Evolutionary conservation across 495 filamentous ascomycete species (phyloP).

Genomic region (Neurospora tetraspora): DNA sequence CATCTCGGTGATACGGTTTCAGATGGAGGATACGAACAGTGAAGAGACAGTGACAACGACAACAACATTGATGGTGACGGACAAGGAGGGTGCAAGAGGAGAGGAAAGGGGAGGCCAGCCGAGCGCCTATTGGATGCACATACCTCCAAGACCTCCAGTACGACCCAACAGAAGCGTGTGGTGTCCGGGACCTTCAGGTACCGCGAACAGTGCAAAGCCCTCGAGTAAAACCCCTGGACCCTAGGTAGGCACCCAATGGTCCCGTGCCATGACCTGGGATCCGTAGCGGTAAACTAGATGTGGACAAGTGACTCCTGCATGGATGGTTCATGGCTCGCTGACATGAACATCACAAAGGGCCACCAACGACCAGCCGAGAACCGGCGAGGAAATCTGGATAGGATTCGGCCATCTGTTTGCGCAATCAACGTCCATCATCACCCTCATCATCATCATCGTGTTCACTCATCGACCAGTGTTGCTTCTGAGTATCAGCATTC

Average conservation of each 20-base stretch:
- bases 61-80: background rate
- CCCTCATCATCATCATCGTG: background rate
- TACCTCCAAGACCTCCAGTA: background rate
- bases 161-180: background rate
- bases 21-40: background rate
- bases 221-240: background rate
- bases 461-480: background rate
- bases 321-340: background rate
- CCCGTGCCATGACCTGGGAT: background rate
- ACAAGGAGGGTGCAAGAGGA: background rate
- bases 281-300: background rate
- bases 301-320: background rate
- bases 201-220: background rate
- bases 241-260: background rate
- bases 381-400: background rate
- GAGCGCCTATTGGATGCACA: background rate
- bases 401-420: background rate
- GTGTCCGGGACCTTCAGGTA: background rate
- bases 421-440: background rate
- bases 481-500: background rate
- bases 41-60: background rate
- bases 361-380: background rate
- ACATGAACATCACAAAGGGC: background rate
- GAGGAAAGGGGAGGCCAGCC: background rate
- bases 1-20: background rate